Percentiles rank a stretch among this genome's conserved stretches.
Evolutionary conservation across 2,329 filamentous ascomycete species (phyloP).

Genomic region (Pseudogymnoascus sp.): DNA sequence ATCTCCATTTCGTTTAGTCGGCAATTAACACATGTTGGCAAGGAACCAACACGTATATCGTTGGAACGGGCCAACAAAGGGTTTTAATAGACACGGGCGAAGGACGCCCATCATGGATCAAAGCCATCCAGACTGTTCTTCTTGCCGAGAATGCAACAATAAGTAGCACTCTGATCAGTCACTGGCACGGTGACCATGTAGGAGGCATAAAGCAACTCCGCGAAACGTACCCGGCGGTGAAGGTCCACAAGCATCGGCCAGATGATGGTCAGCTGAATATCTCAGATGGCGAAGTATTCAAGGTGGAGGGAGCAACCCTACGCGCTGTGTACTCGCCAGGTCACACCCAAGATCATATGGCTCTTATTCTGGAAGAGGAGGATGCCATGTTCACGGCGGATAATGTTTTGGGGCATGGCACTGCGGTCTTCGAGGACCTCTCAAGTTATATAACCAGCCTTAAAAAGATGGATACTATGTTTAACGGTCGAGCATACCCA

Average conservation of each 20-base stretch:
- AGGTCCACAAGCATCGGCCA: slow-evolving; percentile 60
- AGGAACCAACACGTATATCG: slow-evolving; percentile 89
- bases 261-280: slow-evolving; percentile 46
- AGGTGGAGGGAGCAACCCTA: slow-evolving; percentile 56
- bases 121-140: slow-evolving; percentile 57
- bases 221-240: slow-evolving; percentile 51
- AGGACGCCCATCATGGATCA: slow-evolving; percentile 64
- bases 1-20: background rate
- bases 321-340: slow-evolving; percentile 61
- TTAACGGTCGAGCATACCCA: slow-evolving; percentile 68
- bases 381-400: slow-evolving; percentile 83
- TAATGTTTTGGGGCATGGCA: slow-evolving; percentile 81
- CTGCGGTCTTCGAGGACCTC: slow-evolving; percentile 76
- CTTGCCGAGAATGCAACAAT: slow-evolving; percentile 60
- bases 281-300: slow-evolving; percentile 44
- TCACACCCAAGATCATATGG: slow-evolving; percentile 77
- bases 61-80: slow-evolving; percentile 66
- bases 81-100: slow-evolving; percentile 88
- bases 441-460: slow-evolving; percentile 60
- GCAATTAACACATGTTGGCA: slow-evolving; percentile 40
- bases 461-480: slow-evolving; percentile 58
- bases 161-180: slow-evolving; percentile 67
- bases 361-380: slow-evolving; percentile 67
- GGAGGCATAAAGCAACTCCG: slow-evolving; percentile 67
- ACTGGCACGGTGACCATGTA: slow-evolving; percentile 87